Base-by-base conservation (phyloP, 805 yeast genomes). In the Teunomyces funiuensis region DNA sequence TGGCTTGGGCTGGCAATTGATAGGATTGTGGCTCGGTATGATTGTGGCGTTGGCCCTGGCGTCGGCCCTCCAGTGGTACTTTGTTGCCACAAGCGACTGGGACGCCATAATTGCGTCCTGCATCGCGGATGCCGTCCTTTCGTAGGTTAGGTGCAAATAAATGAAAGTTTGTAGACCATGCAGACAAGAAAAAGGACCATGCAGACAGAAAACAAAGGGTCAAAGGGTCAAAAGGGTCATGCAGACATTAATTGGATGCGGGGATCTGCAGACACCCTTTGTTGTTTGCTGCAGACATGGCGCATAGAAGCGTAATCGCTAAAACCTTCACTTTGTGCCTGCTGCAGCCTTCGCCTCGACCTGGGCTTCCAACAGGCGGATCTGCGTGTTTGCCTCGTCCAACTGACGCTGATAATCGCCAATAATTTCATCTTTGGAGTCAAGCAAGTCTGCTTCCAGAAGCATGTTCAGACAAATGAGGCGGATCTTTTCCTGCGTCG, bases 11-110 rank as follows among this genome's bases (percentile, higher is more conserved):
- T 47, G 66, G 44, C 62, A 64, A 44, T 68, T 77, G 27, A 42
- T 65, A 10, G 81, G 81, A 0, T 57, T 77, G 37, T 77, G 82
- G 81, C 38, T 67, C 15, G 82, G 76, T 1, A 60, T 74, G 57
- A 60, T 69, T 4, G 53, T 68, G 28, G 79, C 77, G 10, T 67
- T 76, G 36, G 46, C 60, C 17, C 46, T 65, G 18, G 62, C 74
- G 5, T 67, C 79, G 0, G 23, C 73, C 3, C 38, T 54, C 58
- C 65, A 77, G 75, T 37, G 63, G 13, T 60, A 65, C 44, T 66
- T 65, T 42, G 77, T 77, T 6, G 33, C 58, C 26, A 52, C 56
- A 2, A 68, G 73, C 47, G 69, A 71, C 50, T 71, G 77, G 77
- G 73, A 71, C 38, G 36, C 44, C 19, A 62, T 72, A 37, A 67